A percentile compares a stretch with the other conserved stretches of the same genome.
Evolutionary conservation across 2,329 filamentous ascomycete species (phyloP).

Genomic region (Ophiostoma montium): DNA sequence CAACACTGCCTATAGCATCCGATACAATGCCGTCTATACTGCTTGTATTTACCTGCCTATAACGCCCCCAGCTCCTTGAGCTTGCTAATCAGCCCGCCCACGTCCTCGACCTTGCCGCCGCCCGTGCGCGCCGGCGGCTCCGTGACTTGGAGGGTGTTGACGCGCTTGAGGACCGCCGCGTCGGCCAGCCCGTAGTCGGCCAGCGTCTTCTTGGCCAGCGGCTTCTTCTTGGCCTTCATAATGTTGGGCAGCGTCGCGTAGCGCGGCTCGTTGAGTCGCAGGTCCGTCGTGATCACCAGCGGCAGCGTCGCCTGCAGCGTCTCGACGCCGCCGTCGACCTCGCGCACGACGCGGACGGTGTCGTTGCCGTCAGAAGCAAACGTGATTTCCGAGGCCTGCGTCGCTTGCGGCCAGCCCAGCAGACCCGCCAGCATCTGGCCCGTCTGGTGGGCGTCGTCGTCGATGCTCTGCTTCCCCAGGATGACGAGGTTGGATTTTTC

Average conservation of each 20-base stretch:
- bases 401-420: conserved; percentile 86
- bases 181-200: conserved; percentile 67
- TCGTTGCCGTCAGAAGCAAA: conserved; percentile 55
- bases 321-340: conserved; percentile 93
- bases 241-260: conserved; percentile 96
- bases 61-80: conserved; percentile 92
- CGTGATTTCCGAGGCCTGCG: conserved; percentile 74
- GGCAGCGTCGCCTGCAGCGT: conserved; percentile 76
- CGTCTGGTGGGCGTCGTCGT: conserved; percentile 90
- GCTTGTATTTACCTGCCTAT: conserved; percentile 32
- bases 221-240: conserved; percentile 99
- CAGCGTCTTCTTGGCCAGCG: conserved; percentile 79
- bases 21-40: too few relatives aligned
- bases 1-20: too few relatives aligned
- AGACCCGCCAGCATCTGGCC: conserved; percentile 95
- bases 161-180: conserved; percentile 55
- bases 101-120: conserved; percentile 93
- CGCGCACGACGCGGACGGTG: conserved; percentile 62
- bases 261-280: conserved; percentile 85
- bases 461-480: conserved; percentile 94
- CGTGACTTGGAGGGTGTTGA: conserved; percentile 83
- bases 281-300: conserved; percentile 87
- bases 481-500: conserved; percentile 87
- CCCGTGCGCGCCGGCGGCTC: conserved; percentile 82
- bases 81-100: conserved; percentile 85